These are phyloP conservation scores for Mycena polygramma DNA, from an alignment of 768 basidiomycete species.

Conservation along the genomic window DNA sequence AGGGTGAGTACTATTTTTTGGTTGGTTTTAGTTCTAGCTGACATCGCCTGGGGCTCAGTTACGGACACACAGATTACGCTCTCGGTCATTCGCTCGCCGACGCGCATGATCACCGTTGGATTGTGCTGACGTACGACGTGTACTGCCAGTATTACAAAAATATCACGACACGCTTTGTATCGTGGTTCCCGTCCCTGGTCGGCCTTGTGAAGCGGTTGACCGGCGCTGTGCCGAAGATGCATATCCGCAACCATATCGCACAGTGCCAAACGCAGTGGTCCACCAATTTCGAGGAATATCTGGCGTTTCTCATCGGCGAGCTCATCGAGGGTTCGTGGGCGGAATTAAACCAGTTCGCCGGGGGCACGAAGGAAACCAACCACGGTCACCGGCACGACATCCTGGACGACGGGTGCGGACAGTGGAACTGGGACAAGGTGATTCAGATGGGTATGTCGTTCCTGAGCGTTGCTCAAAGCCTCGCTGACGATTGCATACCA, in stretches of 20 bases:
- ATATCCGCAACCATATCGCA: slow-evolving; percentile 44
- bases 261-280: slow-evolving; percentile 41
- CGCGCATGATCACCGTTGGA: slow-evolving; percentile 33
- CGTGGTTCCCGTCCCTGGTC: slow-evolving; percentile 36
- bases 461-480: neutral
- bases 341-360: slow-evolving; percentile 43
- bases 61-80: slow-evolving; percentile 42
- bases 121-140: slow-evolving; percentile 47
- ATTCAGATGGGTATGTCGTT: neutral
- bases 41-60: slow-evolving; percentile 33
- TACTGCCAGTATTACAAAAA: slow-evolving; percentile 44
- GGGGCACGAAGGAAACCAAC: slow-evolving; percentile 47
- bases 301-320: slow-evolving; percentile 45
- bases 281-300: slow-evolving; percentile 42
- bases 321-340: slow-evolving; percentile 45
- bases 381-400: slow-evolving; percentile 48
- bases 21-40: neutral
- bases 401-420: slow-evolving; percentile 42
- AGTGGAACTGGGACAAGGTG: slow-evolving; percentile 47
- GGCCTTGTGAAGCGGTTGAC: slow-evolving; percentile 34
- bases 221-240: slow-evolving; percentile 47
- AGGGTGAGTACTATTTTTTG: slow-evolving; percentile 34
- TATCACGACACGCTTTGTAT: slow-evolving; percentile 36
- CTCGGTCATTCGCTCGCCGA: slow-evolving; percentile 36
- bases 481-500: neutral